phyloP scores from a whole-genome alignment of 2,329 filamentous ascomycete genomes.

The Epichloe aotearoae region DNA sequence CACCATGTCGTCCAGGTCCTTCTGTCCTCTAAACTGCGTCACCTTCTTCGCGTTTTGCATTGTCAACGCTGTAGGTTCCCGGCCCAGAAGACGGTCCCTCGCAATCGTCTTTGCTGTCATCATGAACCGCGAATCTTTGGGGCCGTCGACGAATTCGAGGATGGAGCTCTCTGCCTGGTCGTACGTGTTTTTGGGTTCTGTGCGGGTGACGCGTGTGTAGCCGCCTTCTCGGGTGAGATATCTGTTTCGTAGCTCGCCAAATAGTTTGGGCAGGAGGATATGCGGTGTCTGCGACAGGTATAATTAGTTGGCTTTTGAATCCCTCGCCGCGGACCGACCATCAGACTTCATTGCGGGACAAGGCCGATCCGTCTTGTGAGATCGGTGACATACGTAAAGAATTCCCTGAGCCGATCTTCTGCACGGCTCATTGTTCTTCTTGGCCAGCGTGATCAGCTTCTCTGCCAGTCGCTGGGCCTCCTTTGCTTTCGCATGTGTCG shows the following conservation, averaged over 20 bases:
- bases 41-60: slow-evolving; percentile 71
- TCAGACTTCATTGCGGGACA: no score
- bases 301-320: background rate
- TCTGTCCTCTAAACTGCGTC: slow-evolving; percentile 60
- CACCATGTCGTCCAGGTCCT: slow-evolving; percentile 55
- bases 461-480: slow-evolving; percentile 90
- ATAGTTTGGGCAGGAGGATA: slow-evolving; percentile 69
- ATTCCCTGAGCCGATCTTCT: slow-evolving; percentile 62
- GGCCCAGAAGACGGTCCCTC: slow-evolving; percentile 41
- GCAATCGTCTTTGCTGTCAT: slow-evolving; percentile 81
- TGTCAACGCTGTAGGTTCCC: slow-evolving; percentile 56
- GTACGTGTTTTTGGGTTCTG: slow-evolving; percentile 69
- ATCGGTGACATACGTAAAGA: slow-evolving; percentile 56
- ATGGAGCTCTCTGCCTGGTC: slow-evolving; percentile 87
- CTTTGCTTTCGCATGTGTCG: slow-evolving; percentile 93
- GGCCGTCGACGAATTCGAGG: slow-evolving; percentile 88
- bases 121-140: slow-evolving; percentile 85
- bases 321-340: background rate
- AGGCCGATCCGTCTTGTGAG: no score
- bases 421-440: slow-evolving; percentile 79
- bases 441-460: slow-evolving; percentile 85
- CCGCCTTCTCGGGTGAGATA: slow-evolving; percentile 73
- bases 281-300: slow-evolving; percentile 44
- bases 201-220: slow-evolving; percentile 87
- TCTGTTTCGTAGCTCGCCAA: slow-evolving; percentile 66